Conservation (phyloP, 768 basidiomycete species). For the Xanthoconium stramineum region DNA sequence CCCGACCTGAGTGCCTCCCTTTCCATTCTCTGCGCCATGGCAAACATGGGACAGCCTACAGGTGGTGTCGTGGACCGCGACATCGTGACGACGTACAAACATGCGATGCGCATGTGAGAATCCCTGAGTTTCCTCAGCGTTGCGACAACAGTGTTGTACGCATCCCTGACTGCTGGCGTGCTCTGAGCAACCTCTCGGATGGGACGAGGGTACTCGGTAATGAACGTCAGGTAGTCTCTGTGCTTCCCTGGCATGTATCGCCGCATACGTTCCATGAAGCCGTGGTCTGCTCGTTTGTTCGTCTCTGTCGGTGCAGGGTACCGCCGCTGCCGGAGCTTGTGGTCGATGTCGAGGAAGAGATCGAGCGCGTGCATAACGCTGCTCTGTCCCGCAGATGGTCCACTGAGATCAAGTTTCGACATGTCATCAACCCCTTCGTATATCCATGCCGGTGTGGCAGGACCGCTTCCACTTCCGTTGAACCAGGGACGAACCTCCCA, state of each 20-base stretch:
- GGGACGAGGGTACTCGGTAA: constrained; percentile 57
- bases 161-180: constrained; percentile 57
- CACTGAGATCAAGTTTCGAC: constrained; percentile 64
- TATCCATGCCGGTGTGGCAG: constrained; percentile 55
- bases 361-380: constrained; percentile 85
- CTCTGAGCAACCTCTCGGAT: constrained; percentile 59
- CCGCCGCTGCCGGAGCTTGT: constrained; percentile 70
- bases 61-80: constrained; percentile 55
- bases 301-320: constrained; percentile 62
- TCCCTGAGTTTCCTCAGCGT: constrained; percentile 84
- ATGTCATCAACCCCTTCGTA: constrained; percentile 73
- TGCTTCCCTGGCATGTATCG: constrained; percentile 94
- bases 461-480: constrained; percentile 68
- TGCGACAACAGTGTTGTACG: constrained; percentile 76
- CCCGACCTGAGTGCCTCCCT: constrained; percentile 42
- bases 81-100: constrained; percentile 84
- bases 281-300: constrained; percentile 63
- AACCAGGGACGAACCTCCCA: constrained; percentile 92
- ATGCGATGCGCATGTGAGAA: constrained; percentile 85
- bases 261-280: constrained; percentile 92
- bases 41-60: constrained; percentile 50
- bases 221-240: constrained; percentile 73
- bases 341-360: constrained; percentile 86
- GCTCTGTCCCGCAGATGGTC: constrained; percentile 94
- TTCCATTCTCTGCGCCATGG: constrained; percentile 51